A percentile compares a stretch with the other conserved stretches of the same genome.
phyloP scores from a whole-genome alignment of 2,329 filamentous ascomycete species.

The Xylariaceae sp. region DNA sequence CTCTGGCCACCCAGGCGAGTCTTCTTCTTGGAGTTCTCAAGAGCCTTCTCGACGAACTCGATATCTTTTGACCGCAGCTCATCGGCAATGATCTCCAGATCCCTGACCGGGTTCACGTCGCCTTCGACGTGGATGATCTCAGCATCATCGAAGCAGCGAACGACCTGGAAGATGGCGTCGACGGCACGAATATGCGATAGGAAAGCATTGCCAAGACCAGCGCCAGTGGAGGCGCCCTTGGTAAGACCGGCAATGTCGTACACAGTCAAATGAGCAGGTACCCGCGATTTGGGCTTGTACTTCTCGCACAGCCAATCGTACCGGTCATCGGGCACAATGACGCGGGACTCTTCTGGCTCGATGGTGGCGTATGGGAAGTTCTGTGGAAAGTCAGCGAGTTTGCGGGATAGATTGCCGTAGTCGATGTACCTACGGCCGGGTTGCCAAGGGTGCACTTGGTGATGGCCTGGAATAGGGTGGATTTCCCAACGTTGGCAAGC shows the following conservation, averaged over 20 bases:
- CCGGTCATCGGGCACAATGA: constrained; percentile 91
- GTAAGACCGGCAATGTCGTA: constrained; percentile 98
- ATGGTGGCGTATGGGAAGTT: constrained; percentile 99
- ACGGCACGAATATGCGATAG: constrained; percentile 97
- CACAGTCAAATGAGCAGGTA: constrained; percentile 96
- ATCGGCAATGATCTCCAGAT: constrained; percentile 93
- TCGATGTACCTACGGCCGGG: constrained; percentile 72
- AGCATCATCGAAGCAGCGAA: constrained; percentile 95
- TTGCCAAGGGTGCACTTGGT: constrained; percentile 97
- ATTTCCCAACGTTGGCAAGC: constrained; percentile 98
- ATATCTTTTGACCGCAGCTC: constrained; percentile 97
- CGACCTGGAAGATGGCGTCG: constrained; percentile 96
- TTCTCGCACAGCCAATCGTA: constrained; percentile 94
- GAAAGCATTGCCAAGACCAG: constrained; percentile 95
- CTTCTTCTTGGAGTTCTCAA: constrained; percentile 88
- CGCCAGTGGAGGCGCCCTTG: constrained; percentile 90
- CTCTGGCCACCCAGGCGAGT: constrained; percentile 90
- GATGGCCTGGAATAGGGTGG: constrained; percentile 98
- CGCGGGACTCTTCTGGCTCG: constrained; percentile 94
- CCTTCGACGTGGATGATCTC: constrained; percentile 99
- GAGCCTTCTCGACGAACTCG: constrained; percentile 93
- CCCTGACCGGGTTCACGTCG: constrained; percentile 89
- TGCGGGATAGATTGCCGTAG: background rate
- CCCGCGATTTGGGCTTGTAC: constrained; percentile 94
- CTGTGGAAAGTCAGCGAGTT: constrained; percentile 30